Evolutionary conservation across 495 filamentous ascomycete genomes (phyloP).

Genomic region (Thozetella sp.): DNA sequence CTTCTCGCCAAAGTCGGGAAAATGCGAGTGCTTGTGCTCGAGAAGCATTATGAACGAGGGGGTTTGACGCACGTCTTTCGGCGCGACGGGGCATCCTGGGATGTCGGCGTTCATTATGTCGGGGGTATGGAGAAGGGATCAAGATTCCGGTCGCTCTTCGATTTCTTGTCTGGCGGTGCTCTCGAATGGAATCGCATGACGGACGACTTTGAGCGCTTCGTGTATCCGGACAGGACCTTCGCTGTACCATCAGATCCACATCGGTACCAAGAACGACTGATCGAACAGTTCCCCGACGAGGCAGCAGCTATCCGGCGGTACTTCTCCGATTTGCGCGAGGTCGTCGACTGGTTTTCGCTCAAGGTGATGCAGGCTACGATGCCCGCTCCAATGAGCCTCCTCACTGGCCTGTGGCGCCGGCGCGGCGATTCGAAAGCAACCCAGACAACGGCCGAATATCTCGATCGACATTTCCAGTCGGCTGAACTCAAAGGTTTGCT

Average conservation of each 20-base stretch:
- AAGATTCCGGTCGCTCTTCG: not conserved
- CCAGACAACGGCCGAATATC: not conserved
- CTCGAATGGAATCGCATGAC: not conserved
- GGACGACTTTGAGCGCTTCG: not conserved
- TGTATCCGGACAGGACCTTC: not conserved
- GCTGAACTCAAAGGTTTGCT: not conserved
- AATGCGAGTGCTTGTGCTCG: not conserved
- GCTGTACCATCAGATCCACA: not conserved
- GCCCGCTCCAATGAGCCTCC: not conserved
- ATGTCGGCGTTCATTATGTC: not conserved
- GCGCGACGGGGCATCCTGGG: not conserved
- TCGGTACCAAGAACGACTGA: not conserved
- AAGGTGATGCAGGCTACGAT: not conserved
- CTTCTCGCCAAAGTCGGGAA: slow-evolving; percentile 4
- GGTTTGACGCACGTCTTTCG: not conserved
- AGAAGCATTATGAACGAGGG: not conserved
- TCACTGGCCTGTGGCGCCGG: not conserved
- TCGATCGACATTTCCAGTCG: not conserved
- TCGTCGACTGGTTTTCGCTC: not conserved
- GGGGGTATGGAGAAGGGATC: not conserved
- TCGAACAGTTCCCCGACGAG: not conserved
- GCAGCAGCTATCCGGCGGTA: not conserved
- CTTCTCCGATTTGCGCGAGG: not conserved
- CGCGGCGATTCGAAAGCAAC: not conserved
- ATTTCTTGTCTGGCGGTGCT: not conserved